phyloP scores from a whole-genome alignment of 768 basidiomycete species.

The Dentipellis fragilis region DNA sequence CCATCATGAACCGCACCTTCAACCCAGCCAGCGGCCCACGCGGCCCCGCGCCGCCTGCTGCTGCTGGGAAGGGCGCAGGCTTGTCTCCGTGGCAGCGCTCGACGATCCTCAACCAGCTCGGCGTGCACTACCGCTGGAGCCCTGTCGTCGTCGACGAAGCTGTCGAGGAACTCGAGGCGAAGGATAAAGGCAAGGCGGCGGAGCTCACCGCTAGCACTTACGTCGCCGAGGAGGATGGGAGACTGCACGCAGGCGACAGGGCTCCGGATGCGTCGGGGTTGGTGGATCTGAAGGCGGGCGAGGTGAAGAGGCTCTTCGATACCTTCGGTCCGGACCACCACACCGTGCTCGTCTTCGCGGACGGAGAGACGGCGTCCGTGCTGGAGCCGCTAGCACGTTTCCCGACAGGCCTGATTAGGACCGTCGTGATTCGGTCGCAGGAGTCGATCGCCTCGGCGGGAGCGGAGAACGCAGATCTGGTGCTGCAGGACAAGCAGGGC shows the following conservation, averaged over 20 bases:
- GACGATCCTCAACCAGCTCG: constrained; percentile 2
- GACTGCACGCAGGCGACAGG: constrained; percentile 9
- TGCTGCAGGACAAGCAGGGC: background rate
- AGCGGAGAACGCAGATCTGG: background rate
- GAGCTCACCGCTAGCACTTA: background rate
- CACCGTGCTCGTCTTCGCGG: constrained; percentile 7
- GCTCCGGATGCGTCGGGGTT: constrained; percentile 12
- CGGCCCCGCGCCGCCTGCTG: too few species aligned
- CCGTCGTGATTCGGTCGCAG: background rate
- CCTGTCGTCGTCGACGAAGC: constrained; percentile 11
- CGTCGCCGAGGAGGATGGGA: background rate
- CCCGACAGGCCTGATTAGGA: background rate
- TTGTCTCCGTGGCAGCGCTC: background rate
- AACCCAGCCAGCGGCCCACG: background rate
- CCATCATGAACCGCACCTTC: background rate
- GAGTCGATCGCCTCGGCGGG: background rate
- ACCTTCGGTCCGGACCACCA: constrained; percentile 8
- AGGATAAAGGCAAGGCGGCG: background rate
- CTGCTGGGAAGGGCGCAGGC: background rate
- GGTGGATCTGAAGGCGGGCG: background rate
- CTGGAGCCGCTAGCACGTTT: background rate
- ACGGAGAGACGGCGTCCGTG: background rate
- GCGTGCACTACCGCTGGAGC: constrained; percentile 12
- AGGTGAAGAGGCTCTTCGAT: constrained; percentile 3
- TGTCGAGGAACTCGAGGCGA: background rate